Evolutionary conservation across 352 stramenopile species (phyloP).

Genomic region (Phytophthora lateralis): DNA sequence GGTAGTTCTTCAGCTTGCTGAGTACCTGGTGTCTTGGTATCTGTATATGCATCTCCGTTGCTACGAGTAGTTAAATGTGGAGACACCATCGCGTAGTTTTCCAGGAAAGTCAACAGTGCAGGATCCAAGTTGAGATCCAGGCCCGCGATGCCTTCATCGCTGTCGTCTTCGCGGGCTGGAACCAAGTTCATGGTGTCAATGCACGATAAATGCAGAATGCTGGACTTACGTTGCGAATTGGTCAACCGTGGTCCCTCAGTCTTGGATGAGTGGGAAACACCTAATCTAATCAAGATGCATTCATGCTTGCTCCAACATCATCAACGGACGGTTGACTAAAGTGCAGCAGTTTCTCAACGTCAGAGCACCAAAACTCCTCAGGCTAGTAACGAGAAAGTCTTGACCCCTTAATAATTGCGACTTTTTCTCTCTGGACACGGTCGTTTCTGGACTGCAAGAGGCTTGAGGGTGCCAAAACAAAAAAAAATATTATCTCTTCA

Average conservation of each 20-base stretch:
- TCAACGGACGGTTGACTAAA: not conserved
- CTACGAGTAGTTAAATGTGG: not conserved
- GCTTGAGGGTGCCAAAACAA: no score
- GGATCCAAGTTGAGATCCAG: constrained; percentile 12
- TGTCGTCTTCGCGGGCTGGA: not conserved
- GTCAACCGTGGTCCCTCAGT: not conserved
- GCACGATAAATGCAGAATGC: constrained; percentile 5
- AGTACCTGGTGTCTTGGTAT: not conserved
- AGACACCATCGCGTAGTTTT: constrained; percentile 6
- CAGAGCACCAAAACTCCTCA: not conserved
- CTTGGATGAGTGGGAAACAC: not conserved
- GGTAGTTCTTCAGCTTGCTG: not conserved
- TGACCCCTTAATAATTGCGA: not conserved
- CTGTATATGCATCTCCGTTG: not conserved
- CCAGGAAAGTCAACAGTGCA: not conserved
- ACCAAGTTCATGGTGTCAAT: not conserved
- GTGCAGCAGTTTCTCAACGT: not conserved
- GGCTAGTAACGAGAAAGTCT: not conserved
- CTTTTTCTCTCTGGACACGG: not conserved
- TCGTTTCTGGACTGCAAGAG: not conserved
- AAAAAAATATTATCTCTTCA: no score
- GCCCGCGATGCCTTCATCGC: not conserved
- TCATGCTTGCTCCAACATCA: not conserved
- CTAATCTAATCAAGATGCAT: no score
- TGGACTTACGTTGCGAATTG: not conserved